phyloP scores from a whole-genome alignment of 139 green algal species.

The Coccomyxa sp. region DNA sequence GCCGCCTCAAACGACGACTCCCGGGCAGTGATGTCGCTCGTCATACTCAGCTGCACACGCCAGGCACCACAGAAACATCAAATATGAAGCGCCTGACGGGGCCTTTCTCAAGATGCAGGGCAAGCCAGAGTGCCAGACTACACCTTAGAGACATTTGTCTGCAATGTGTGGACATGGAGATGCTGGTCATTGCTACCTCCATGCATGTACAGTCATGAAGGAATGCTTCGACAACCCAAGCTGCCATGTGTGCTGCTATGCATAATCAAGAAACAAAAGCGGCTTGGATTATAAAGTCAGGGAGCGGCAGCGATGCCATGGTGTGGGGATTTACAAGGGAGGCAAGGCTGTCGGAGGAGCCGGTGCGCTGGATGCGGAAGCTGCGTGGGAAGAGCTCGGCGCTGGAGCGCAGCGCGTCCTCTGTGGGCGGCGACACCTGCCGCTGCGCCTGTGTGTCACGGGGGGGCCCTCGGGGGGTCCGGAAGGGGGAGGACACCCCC shows the following conservation, averaged over 20 bases:
- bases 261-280: too few species aligned
- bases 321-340: not conserved
- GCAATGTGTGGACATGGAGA: not conserved
- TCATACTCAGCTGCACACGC: not conserved
- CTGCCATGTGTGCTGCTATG: not conserved
- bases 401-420: not conserved
- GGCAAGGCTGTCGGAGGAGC: not conserved
- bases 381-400: not conserved
- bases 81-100: not conserved
- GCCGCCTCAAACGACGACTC: not conserved
- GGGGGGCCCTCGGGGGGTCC: too few species aligned
- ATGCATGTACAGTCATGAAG: not conserved
- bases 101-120: not conserved
- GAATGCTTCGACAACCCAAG: not conserved
- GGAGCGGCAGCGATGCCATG: too few species aligned
- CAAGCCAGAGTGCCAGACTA: not conserved
- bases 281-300: too few species aligned
- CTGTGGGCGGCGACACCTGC: not conserved
- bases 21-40: not conserved
- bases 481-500: too few species aligned
- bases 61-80: not conserved
- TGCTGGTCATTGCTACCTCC: not conserved
- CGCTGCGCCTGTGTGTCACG: not conserved
- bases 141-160: not conserved
- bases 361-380: slow-evolving; percentile 5